Conservation (phyloP, 2,329 filamentous ascomycete species). For the Arthrinium phaeospermum region DNA sequence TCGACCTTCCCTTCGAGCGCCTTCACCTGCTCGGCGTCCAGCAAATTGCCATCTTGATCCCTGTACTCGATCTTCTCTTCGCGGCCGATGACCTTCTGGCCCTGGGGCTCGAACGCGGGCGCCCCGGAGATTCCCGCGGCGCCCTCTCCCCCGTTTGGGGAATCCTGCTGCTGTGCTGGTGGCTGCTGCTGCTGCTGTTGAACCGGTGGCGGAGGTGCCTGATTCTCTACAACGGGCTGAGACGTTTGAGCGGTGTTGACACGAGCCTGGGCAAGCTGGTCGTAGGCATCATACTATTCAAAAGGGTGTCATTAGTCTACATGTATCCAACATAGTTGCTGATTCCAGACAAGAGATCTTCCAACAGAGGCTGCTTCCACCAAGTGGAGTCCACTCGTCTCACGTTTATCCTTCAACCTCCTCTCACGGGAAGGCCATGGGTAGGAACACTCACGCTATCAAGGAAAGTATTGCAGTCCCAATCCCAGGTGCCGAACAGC, state of each 20-base stretch:
- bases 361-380: not conserved
- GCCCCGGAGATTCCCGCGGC: slow-evolving; percentile 50
- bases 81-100: slow-evolving; percentile 56
- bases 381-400: not conserved
- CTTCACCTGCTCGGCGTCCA: slow-evolving; percentile 83
- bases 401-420: slow-evolving; percentile 28
- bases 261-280: slow-evolving; percentile 33
- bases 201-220: slow-evolving; percentile 30
- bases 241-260: slow-evolving; percentile 33
- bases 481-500: slow-evolving; percentile 90
- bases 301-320: slow-evolving; percentile 28
- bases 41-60: slow-evolving; percentile 89
- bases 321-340: not conserved
- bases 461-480: slow-evolving; percentile 95
- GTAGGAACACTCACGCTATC: slow-evolving; percentile 73
- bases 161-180: slow-evolving; percentile 29
- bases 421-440: slow-evolving; percentile 43
- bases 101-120: slow-evolving; percentile 51
- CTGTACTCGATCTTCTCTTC: slow-evolving; percentile 93
- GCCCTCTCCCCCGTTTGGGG: slow-evolving; percentile 30
- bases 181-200: slow-evolving; percentile 17
- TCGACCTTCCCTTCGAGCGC: slow-evolving; percentile 89
- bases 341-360: not conserved
- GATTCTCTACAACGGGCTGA: slow-evolving; percentile 29
- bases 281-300: slow-evolving; percentile 56